Evolutionary conservation across 805 yeast species (phyloP).

Genomic region (Sugiyamaella smithiae): DNA sequence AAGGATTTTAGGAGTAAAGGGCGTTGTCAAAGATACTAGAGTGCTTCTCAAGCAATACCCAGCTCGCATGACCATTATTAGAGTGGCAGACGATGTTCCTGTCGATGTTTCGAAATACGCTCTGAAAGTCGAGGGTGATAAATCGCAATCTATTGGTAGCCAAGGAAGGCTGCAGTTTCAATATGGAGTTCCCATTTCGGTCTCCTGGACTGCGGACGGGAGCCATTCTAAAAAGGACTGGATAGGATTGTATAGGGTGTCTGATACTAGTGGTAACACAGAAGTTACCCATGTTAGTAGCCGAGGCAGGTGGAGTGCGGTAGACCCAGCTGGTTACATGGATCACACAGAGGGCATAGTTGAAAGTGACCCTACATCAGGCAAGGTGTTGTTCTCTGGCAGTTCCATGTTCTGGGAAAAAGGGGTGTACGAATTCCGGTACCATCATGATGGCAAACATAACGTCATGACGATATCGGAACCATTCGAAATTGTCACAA

Average conservation of each 20-base stretch:
- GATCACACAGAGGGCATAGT: conserved; percentile 26
- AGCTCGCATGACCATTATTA: conserved; percentile 33
- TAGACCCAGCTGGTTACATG: conserved; percentile 36
- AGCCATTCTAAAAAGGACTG: conserved; percentile 56
- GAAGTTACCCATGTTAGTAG: conserved; percentile 59
- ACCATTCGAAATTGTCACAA: conserved; percentile 59
- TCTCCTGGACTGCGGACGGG: conserved; percentile 55
- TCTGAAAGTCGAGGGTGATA: conserved; percentile 18
- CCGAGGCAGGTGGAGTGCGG: conserved; percentile 61
- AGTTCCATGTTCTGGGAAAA: conserved; percentile 57
- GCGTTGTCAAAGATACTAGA: conserved; percentile 32
- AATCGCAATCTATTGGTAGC: not conserved
- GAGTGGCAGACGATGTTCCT: conserved; percentile 29
- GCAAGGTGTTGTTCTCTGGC: conserved; percentile 49
- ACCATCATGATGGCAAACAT: conserved; percentile 64
- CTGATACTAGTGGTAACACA: conserved; percentile 52
- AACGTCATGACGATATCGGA: conserved; percentile 63
- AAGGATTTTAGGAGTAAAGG: conserved; percentile 33
- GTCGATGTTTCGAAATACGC: conserved; percentile 28
- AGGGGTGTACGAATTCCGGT: conserved; percentile 72
- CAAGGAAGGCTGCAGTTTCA: conserved; percentile 16
- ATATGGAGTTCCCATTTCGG: conserved; percentile 51
- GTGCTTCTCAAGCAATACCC: conserved; percentile 38
- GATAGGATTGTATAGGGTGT: conserved; percentile 70
- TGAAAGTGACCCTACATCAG: conserved; percentile 32